Evolutionary conservation across 139 green algal species (phyloP).

Genomic region (Pedinophyceae sp.): DNA sequence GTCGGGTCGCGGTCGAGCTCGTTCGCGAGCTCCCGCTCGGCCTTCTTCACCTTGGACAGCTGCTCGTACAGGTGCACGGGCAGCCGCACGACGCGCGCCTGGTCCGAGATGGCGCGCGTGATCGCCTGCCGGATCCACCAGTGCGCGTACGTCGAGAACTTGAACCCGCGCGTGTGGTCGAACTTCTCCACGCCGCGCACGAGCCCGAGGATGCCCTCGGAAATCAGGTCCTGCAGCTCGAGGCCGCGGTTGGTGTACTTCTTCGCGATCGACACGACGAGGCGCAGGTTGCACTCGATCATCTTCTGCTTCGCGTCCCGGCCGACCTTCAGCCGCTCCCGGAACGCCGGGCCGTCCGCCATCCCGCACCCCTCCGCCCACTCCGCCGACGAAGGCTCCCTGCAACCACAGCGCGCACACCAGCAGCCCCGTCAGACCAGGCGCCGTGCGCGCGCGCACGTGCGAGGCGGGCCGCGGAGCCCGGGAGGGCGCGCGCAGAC

Average conservation of each 20-base stretch:
- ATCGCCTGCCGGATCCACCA: conserved; percentile 93
- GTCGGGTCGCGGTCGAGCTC: conserved; percentile 20
- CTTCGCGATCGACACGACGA: conserved; percentile 21
- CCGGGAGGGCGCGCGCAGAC: too few relatives aligned
- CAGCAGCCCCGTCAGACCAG: too few relatives aligned
- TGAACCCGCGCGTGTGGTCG: conserved; percentile 73
- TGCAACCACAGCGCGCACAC: too few relatives aligned
- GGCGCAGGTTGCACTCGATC: conserved; percentile 28
- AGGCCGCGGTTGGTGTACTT: conserved; percentile 8
- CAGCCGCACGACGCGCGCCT: conserved; percentile 41
- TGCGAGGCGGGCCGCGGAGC: too few relatives aligned
- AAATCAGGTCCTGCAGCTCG: conserved; percentile 50
- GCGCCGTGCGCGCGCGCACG: too few relatives aligned
- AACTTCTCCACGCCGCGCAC: conserved; percentile 73
- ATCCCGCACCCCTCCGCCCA: background rate
- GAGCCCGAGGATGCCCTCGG: conserved; percentile 68
- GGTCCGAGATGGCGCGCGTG: conserved; percentile 27
- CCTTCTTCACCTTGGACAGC: conserved; percentile 20
- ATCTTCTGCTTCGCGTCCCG: conserved; percentile 14
- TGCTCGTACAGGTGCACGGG: conserved; percentile 25
- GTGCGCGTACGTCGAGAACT: conserved; percentile 91
- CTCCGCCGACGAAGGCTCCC: background rate
- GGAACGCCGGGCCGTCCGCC: background rate
- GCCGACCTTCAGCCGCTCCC: background rate
- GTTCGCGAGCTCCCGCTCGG: conserved; percentile 14